phyloP scores from a whole-genome alignment of 208 protist species.

The Acanthamoeba royreba region DNA sequence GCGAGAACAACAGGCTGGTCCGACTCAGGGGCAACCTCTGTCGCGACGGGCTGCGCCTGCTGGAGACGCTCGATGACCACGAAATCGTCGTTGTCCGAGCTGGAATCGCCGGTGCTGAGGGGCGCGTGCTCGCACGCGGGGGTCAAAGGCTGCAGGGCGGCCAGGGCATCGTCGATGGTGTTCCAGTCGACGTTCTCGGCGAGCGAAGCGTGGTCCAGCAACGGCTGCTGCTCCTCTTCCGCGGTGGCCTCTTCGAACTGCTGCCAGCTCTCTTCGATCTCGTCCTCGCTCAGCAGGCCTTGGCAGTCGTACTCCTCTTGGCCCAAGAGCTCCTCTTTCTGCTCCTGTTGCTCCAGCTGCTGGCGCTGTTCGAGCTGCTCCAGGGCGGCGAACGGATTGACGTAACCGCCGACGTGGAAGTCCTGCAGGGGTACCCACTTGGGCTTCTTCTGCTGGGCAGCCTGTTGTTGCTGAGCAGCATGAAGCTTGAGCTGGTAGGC shows the following conservation, averaged over 20 bases:
- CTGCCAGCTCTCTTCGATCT: background rate
- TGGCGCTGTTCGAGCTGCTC: no score
- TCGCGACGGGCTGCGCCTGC: background rate
- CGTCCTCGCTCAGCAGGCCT: background rate
- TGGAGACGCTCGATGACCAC: background rate
- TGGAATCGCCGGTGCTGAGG: background rate
- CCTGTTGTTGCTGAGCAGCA: background rate
- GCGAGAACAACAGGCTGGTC: background rate
- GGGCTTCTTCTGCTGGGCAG: background rate
- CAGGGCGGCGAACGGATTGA: background rate
- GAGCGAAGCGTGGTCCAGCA: background rate
- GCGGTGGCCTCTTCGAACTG: background rate
- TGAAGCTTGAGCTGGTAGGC: background rate
- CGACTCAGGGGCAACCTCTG: background rate
- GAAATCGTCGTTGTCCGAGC: background rate
- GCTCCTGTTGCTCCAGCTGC: no score
- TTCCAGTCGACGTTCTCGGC: background rate
- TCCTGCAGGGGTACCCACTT: background rate
- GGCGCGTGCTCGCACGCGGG: no score
- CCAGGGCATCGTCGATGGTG: background rate
- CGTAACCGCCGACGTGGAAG: background rate
- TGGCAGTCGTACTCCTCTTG: background rate
- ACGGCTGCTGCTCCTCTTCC: background rate
- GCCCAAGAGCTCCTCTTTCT: background rate
- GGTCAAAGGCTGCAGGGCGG: background rate